Evolutionary conservation across 1,284 basidiomycete species (phyloP), one percentile per base, ranked within the genome.

Genomic region (Exobasidium cylindrosporum): DNA sequence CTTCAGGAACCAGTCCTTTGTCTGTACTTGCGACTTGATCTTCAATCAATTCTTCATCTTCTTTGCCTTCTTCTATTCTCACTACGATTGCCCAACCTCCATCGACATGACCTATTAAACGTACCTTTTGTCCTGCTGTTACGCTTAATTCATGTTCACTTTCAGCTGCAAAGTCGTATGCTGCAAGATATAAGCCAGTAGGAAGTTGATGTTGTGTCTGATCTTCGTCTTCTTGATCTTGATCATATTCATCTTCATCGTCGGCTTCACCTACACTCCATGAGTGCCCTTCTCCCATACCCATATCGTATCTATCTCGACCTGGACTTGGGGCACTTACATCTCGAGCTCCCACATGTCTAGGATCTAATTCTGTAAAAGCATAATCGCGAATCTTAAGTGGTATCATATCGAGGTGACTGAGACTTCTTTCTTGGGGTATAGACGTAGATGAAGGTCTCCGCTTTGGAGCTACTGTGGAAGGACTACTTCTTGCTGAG

Each of bases 51-150:
- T 23, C 53, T 55, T 23, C 21, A 50, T 23, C 31, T 14, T 44
- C 53, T 35, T 44, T 21, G 3, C 53, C 53, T 31, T 55, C 53
- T 35, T 40, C 2, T 5, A 55, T 14, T 23, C 26, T 26, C n/a
- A 55, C 53, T 6, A 55, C 65, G 52, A 68, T 58, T 30, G 60
- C 63, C 66, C 66, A 68, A 14, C 66, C 66, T n/a, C 66, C 66
- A 6, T 66, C 64, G 43, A 68, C 47, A 21, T 43, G 40, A 6
- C 64, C 66, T 17, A 68, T 61, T 10, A 68, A 61, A 5, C 43
- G 23, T 5, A 68, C 52, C 4, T 44, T 53, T 32, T 62, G 55
- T 24, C 63, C 66, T 6, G 46, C 40, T 10, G 2, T 35, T 14
- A 61, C 45, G 30, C 29, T 56, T 26, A 68, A 56, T 53, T 68